Base-by-base conservation (phyloP, 2,329 filamentous ascomycete genomes). In the Colletotrichum chrysophilum region DNA sequence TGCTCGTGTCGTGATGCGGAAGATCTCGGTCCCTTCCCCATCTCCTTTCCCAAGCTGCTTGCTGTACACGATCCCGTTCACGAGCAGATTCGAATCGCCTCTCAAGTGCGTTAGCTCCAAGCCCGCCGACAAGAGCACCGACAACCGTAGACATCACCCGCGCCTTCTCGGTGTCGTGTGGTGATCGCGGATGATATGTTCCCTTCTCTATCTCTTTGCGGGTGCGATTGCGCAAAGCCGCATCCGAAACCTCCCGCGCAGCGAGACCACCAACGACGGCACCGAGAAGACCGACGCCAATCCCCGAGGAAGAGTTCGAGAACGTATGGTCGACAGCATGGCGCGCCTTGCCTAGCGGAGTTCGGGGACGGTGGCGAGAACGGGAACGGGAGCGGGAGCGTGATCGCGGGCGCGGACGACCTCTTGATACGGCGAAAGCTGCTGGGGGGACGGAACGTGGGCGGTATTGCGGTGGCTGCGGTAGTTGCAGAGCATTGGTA, bases 251-350 rank as follows among this genome's bases (percentile, higher is more conserved):
- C 78, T 89, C 87, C 32, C 87, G 84, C 18, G 87, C 89, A n/a
- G 88, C 88, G 12, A 90, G 81, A 4, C 89, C 90, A 43, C 90
- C 90, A 2, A 91, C 86, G 2, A 91, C 84, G 26, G 90, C 89
- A 18, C 90, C 90, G 4, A 91, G 80, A 10, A 91, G 84, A 28
- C 89, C 87, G 9, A 87, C 86, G 52, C 89, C 88, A 4, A 91
- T 81, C 5, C 89, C 89, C 1, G 87, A 83, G 3, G 83, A 83
- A 6, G 88, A 88, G 67, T 86, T 84, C 48, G 87, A 87, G 78
- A 91, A 91, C 62, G 86, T 87, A 74, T 86, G 83, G 60, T 87
- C 83, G 58, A 89, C 81, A 14, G 84, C 84, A 36, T 84, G 76
- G 36, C 85, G 85, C 7, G 87, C 86, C 76, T 86, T 86, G 62